Conservation (phyloP, 2,329 filamentous ascomycete species). For the Davidsoniella eucalypti region DNA sequence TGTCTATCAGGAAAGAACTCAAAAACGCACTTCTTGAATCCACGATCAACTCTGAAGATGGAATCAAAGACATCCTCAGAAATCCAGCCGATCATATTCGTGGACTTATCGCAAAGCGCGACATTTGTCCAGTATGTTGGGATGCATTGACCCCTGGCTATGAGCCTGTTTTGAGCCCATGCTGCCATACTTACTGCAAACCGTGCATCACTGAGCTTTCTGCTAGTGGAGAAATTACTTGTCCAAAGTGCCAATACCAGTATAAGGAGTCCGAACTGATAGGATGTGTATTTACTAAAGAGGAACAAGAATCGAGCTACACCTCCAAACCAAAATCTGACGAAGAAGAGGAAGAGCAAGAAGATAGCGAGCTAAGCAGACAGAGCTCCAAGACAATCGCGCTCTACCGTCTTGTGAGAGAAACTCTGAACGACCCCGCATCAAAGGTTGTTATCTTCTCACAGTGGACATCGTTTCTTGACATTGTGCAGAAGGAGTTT, state of each 20-base stretch:
- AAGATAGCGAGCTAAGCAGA: slow-evolving; percentile 39
- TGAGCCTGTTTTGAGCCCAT: slow-evolving; percentile 66
- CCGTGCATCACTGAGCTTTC: slow-evolving; percentile 45
- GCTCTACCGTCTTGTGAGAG: slow-evolving; percentile 56
- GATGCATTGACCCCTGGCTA: slow-evolving; percentile 41
- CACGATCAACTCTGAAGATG: background rate
- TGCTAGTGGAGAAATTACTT: slow-evolving; percentile 59
- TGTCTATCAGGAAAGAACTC: slow-evolving; percentile 55
- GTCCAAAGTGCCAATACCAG: slow-evolving; percentile 65
- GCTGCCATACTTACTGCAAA: slow-evolving; percentile 64
- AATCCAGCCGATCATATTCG: too few relatives aligned
- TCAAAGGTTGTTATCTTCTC: slow-evolving; percentile 62
- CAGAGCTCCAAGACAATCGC: slow-evolving; percentile 74
- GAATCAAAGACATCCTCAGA: too few relatives aligned
- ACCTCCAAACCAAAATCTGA: slow-evolving; percentile 46
- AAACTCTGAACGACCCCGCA: slow-evolving; percentile 43
- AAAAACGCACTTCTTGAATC: slow-evolving; percentile 18
- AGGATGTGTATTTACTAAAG: slow-evolving; percentile 14
- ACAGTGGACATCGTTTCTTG: slow-evolving; percentile 62
- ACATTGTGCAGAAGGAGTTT: slow-evolving; percentile 55
- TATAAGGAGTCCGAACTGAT: slow-evolving; percentile 38
- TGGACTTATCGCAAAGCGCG: slow-evolving; percentile 33
- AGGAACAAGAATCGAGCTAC: background rate
- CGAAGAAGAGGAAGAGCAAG: slow-evolving; percentile 16
- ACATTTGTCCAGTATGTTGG: slow-evolving; percentile 71